Conservation (phyloP, 768 basidiomycete species). For the Favolaschia claudopus region DNA sequence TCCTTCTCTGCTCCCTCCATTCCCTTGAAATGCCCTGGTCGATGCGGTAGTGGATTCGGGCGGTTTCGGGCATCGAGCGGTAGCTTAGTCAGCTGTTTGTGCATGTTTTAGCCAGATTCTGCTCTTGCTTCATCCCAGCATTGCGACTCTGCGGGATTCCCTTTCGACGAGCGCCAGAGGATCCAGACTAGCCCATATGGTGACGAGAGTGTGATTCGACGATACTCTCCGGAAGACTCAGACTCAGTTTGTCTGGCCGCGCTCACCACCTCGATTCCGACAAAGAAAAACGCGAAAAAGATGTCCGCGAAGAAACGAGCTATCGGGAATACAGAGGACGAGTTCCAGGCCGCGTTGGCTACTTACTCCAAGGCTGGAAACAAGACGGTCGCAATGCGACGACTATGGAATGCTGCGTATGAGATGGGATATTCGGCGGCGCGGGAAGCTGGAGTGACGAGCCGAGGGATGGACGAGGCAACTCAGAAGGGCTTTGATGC, state of each 20-base stretch:
- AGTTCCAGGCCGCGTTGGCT: neutral
- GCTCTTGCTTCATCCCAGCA: neutral
- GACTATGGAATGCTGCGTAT: constrained; percentile 1
- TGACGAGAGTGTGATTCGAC: neutral
- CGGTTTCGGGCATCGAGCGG: too few species aligned
- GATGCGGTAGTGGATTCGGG: too few species aligned
- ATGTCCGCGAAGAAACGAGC: neutral
- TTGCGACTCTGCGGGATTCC: neutral
- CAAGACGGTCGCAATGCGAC: constrained; percentile 3
- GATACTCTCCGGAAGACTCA: neutral
- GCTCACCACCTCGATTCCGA: neutral
- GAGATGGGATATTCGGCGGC: neutral
- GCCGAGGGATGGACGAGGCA: neutral
- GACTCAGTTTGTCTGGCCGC: too few species aligned
- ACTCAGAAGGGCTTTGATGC: neutral
- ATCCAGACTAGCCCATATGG: constrained; percentile 2
- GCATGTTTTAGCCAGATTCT: neutral
- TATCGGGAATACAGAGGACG: neutral
- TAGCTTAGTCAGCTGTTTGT: neutral
- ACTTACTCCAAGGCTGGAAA: constrained; percentile 1
- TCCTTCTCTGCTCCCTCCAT: too few species aligned
- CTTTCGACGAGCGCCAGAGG: neutral
- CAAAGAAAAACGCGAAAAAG: constrained; percentile 1
- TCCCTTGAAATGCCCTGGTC: too few species aligned
- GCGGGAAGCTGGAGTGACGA: neutral